These are phyloP conservation scores for Chaetoceros tenuissimus DNA, from an alignment of 108 stramenopile genomes.

Conservation along the genomic window DNA sequence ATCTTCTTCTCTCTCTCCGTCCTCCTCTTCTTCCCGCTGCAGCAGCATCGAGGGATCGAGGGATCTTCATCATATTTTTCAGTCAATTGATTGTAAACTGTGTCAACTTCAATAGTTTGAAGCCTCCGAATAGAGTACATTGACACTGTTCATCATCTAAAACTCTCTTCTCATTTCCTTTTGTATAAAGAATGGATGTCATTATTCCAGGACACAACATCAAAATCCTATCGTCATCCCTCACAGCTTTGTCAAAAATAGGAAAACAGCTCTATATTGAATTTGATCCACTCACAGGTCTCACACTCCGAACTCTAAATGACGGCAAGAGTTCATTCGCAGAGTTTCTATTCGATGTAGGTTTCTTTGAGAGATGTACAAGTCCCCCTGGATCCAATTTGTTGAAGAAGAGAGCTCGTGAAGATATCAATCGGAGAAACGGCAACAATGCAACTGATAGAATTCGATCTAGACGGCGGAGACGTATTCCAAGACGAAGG, in stretches of 20 bases:
- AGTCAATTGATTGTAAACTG: too few species aligned
- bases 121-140: too few species aligned
- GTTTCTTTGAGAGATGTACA: conserved; percentile 38
- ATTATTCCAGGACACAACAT: conserved; percentile 60
- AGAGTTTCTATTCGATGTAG: conserved; percentile 52
- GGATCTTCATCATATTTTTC: too few species aligned
- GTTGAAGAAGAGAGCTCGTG: too few species aligned
- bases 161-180: too few species aligned
- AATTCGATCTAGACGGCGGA: background rate
- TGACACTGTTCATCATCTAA: too few species aligned
- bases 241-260: conserved; percentile 53
- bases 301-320: conserved; percentile 56
- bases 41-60: too few species aligned
- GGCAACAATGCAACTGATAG: background rate
- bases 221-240: conserved; percentile 56
- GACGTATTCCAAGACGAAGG: background rate
- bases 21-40: too few species aligned
- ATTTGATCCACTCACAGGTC: conserved; percentile 73
- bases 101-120: too few species aligned
- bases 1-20: too few species aligned
- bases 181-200: too few species aligned
- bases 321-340: conserved; percentile 78
- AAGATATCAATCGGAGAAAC: too few species aligned
- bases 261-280: conserved; percentile 74
- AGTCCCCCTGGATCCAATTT: background rate